phyloP scores from a whole-genome alignment of 352 stramenopile genomes.

The Globisporangium radiosum region DNA sequence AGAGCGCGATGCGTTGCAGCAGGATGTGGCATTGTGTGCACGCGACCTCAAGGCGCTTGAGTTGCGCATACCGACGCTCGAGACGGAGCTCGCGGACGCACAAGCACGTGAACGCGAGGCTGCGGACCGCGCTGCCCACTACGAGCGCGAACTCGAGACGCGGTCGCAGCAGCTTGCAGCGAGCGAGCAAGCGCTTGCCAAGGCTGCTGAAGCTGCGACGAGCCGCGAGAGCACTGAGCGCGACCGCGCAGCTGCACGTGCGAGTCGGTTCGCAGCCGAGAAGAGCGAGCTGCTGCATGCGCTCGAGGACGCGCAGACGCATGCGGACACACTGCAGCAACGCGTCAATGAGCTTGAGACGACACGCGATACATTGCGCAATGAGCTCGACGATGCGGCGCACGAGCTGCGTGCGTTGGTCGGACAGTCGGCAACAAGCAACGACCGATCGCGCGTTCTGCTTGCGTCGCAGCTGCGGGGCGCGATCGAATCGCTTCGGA shows the following conservation, averaged over 20 bases:
- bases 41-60: slow-evolving; percentile 40
- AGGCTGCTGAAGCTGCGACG: too few relatives aligned
- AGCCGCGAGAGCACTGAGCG: neutral
- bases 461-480: slow-evolving; percentile 2
- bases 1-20: slow-evolving; percentile 45
- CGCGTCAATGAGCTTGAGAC: slow-evolving; percentile 20
- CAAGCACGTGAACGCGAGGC: neutral
- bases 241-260: slow-evolving; percentile 7
- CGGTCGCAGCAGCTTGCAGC: slow-evolving; percentile 9
- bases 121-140: slow-evolving; percentile 5
- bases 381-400: slow-evolving; percentile 35
- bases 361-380: slow-evolving; percentile 19
- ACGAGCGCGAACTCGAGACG: slow-evolving; percentile 27
- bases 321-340: slow-evolving; percentile 13
- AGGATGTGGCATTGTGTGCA: slow-evolving; percentile 38
- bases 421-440: neutral
- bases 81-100: neutral
- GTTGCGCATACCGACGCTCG: slow-evolving; percentile 26
- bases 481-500: slow-evolving; percentile 4
- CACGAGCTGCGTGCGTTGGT: slow-evolving; percentile 32
- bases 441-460: neutral
- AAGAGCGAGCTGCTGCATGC: slow-evolving; percentile 37
- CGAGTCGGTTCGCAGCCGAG: slow-evolving; percentile 35
- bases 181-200: slow-evolving; percentile 8
- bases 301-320: slow-evolving; percentile 34